These are phyloP conservation scores for Podospora sp. DNA, from an alignment of 495 filamentous ascomycete species.

Conservation along the genomic window DNA sequence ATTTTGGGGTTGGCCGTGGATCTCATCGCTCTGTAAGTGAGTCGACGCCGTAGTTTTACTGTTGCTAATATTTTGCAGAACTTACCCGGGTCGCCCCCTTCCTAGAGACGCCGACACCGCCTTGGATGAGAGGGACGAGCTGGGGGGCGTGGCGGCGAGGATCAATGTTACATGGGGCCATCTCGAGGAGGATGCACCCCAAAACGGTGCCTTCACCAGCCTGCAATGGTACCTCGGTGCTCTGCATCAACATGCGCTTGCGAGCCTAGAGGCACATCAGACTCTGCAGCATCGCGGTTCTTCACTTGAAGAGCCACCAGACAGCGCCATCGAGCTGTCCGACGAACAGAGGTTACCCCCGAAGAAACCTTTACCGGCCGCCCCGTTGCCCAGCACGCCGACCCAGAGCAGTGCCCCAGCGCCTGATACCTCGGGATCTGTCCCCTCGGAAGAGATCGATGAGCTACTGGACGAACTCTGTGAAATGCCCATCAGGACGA, in stretches of 20 bases:
- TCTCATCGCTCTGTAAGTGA: slow-evolving; percentile 42
- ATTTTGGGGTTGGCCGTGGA: slow-evolving; percentile 47
- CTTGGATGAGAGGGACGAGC: slow-evolving; percentile 15
- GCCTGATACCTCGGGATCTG: slow-evolving; percentile 5
- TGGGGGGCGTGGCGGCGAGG: slow-evolving; percentile 15
- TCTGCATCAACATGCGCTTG: slow-evolving; percentile 36
- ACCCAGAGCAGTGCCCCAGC: slow-evolving; percentile 14
- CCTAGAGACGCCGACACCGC: background rate
- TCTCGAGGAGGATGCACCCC: slow-evolving; percentile 34
- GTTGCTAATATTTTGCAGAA: slow-evolving; percentile 11
- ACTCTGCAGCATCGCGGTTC: slow-evolving; percentile 16
- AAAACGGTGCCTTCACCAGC: slow-evolving; percentile 35
- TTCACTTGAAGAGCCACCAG: slow-evolving; percentile 43
- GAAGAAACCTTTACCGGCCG: background rate
- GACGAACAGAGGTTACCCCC: slow-evolving; percentile 25
- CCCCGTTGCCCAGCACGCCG: background rate
- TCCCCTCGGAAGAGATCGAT: slow-evolving; percentile 35
- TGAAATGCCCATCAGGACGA: slow-evolving; percentile 32
- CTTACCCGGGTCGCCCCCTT: background rate
- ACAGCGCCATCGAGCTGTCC: slow-evolving; percentile 47
- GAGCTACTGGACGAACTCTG: slow-evolving; percentile 41
- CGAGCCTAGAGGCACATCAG: slow-evolving; percentile 24
- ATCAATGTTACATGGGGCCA: slow-evolving; percentile 21
- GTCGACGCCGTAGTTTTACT: background rate
- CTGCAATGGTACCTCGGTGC: slow-evolving; percentile 42